Evolutionary conservation across 1,284 basidiomycete species (phyloP).

Genomic region (Entoloma clypeatum): DNA sequence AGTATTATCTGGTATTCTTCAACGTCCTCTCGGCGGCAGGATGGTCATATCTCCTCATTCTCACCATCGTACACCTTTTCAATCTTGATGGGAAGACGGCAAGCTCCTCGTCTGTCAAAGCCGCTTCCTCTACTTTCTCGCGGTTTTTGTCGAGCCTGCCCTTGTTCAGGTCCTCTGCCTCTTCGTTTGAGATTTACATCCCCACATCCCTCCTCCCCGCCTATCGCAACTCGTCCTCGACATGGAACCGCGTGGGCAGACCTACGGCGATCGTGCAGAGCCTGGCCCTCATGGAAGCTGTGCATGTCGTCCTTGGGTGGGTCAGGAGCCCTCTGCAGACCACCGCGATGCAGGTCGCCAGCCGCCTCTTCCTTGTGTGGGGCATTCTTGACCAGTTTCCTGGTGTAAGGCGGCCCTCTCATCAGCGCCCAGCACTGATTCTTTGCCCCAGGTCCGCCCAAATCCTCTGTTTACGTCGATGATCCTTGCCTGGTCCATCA

Average conservation of each 20-base stretch:
- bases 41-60: conserved; percentile 70
- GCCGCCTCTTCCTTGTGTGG: conserved; percentile 87
- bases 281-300: conserved; percentile 75
- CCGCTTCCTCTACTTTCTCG: conserved; percentile 33
- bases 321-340: conserved; percentile 86
- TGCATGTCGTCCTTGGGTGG: conserved; percentile 79
- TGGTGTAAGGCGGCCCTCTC: conserved; percentile 35
- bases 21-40: conserved; percentile 70
- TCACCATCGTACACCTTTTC: conserved; percentile 47
- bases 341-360: conserved; percentile 83
- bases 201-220: conserved; percentile 34
- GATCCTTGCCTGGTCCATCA: conserved; percentile 91
- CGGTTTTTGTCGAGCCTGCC: conserved; percentile 34
- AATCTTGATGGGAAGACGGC: conserved; percentile 37
- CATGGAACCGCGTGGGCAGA: conserved; percentile 56
- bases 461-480: conserved; percentile 87
- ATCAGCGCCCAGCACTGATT: not conserved
- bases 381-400: conserved; percentile 66
- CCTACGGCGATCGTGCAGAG: conserved; percentile 77
- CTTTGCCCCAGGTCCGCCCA: conserved; percentile 52
- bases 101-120: conserved; percentile 22
- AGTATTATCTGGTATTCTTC: conserved; percentile 74
- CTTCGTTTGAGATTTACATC: conserved; percentile 30
- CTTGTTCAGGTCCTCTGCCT: conserved; percentile 27
- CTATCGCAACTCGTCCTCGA: conserved; percentile 45